Conservation (phyloP, 73 alveolate species). For the Paramecium biaurelia region DNA sequence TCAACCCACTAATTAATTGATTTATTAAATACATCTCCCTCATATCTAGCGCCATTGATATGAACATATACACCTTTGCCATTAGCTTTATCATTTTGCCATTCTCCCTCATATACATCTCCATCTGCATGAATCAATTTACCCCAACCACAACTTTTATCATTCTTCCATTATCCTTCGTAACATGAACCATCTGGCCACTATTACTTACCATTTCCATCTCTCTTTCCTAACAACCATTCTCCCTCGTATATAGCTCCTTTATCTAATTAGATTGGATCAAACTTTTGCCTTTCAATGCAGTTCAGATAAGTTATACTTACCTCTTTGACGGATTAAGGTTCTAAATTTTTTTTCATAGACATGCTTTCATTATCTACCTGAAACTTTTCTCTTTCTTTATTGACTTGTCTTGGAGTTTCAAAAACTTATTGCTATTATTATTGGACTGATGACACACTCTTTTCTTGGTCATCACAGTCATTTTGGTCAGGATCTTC, state of each 20-base stretch:
- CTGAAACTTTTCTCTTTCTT: background rate
- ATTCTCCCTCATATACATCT: constrained; percentile 73
- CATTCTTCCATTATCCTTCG: constrained; percentile 64
- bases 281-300: constrained; percentile 61
- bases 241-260: constrained; percentile 75
- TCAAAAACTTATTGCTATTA: background rate
- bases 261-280: constrained; percentile 63
- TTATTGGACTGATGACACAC: background rate
- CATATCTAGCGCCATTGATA: constrained; percentile 71
- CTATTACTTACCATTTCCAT: constrained; percentile 71
- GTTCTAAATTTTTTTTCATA: background rate
- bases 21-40: constrained; percentile 71
- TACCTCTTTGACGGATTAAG: background rate
- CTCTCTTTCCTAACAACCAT: constrained; percentile 67
- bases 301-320: constrained; percentile 15
- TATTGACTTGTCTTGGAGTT: background rate
- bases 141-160: constrained; percentile 62
- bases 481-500: background rate
- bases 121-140: constrained; percentile 65
- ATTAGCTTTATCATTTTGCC: constrained; percentile 73
- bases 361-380: background rate
- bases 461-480: background rate
- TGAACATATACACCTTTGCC: constrained; percentile 77
- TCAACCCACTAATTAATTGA: constrained; percentile 13
- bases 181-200: constrained; percentile 78